phyloP scores from a whole-genome alignment of 2,329 filamentous ascomycete genomes.

The Penicillium sp. region DNA sequence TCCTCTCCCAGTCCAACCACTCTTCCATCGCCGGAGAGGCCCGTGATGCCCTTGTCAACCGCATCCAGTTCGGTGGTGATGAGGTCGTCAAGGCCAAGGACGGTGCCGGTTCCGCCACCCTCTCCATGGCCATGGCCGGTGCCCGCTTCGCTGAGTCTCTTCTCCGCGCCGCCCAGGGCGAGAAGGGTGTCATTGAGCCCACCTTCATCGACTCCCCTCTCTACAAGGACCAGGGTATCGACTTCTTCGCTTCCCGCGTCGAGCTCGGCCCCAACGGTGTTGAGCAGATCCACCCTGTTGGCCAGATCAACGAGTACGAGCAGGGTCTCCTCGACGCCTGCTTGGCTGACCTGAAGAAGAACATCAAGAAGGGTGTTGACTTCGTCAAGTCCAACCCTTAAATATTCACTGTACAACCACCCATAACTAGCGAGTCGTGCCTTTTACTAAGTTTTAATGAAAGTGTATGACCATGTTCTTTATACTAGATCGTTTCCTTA shows the following conservation, averaged over 20 bases:
- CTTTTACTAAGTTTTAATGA: constrained; percentile 9
- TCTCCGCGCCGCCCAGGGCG: constrained; percentile 85
- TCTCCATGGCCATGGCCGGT: constrained; percentile 98
- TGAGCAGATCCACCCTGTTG: constrained; percentile 85
- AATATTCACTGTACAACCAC: constrained; percentile 23
- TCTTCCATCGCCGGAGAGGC: constrained; percentile 73
- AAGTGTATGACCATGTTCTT: constrained; percentile 10
- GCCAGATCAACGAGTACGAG: constrained; percentile 79
- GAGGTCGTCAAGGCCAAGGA: constrained; percentile 99
- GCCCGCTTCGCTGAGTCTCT: constrained; percentile 80
- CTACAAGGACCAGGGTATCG: constrained; percentile 96
- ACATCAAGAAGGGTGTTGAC: constrained; percentile 80
- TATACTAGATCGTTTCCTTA: constrained; percentile 1
- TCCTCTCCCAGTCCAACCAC: constrained; percentile 92
- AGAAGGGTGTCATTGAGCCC: constrained; percentile 93
- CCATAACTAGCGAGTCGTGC: constrained; percentile 3
- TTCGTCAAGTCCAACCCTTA: constrained; percentile 59
- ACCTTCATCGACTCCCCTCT: constrained; percentile 95
- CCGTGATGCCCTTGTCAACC: constrained; percentile 74
- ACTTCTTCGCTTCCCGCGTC: constrained; percentile 94
- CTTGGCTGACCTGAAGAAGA: constrained; percentile 65
- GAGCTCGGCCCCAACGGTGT: constrained; percentile 96
- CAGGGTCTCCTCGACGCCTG: constrained; percentile 82
- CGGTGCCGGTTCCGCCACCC: constrained; percentile 91
- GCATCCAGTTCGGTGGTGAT: constrained; percentile 98